These are phyloP conservation scores for Boeremia lycopersici DNA, from an alignment of 2,329 filamentous ascomycete species.

Conservation along the genomic window DNA sequence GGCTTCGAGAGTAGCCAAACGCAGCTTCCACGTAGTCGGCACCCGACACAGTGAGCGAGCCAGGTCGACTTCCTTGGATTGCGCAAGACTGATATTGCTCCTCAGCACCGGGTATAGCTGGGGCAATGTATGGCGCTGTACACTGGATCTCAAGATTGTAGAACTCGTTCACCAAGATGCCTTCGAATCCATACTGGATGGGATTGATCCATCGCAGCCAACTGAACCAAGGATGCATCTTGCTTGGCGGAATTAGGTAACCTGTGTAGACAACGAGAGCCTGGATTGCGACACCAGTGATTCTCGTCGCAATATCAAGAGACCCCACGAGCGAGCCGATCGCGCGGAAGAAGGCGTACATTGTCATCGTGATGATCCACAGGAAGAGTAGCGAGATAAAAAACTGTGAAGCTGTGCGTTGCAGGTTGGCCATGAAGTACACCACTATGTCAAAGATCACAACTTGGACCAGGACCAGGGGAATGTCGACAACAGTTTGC, in stretches of 20 bases:
- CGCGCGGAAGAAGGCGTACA: conserved; percentile 51
- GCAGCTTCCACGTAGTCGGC: conserved; percentile 61
- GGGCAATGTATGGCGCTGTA: conserved; percentile 62
- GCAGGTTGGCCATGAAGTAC: conserved; percentile 66
- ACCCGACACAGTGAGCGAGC: conserved; percentile 60
- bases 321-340: conserved; percentile 45
- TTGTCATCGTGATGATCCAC: conserved; percentile 57
- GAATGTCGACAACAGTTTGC: conserved; percentile 63
- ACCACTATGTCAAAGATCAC: conserved; percentile 65
- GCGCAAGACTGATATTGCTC: conserved; percentile 64
- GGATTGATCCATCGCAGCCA: conserved; percentile 58
- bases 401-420: conserved; percentile 64
- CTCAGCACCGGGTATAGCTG: conserved; percentile 54
- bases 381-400: conserved; percentile 69
- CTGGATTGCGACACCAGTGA: conserved; percentile 51
- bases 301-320: conserved; percentile 46
- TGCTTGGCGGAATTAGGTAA: conserved; percentile 47
- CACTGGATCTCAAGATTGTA: conserved; percentile 63
- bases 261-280: conserved; percentile 49
- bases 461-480: conserved; percentile 64
- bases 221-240: conserved; percentile 50
- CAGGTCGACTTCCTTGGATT: conserved; percentile 62
- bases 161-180: conserved; percentile 74
- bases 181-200: conserved; percentile 72
- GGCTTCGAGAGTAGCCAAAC: conserved; percentile 61